phyloP scores from a whole-genome alignment of 345 rosid species.

The Streptanthus diversifolius region DNA sequence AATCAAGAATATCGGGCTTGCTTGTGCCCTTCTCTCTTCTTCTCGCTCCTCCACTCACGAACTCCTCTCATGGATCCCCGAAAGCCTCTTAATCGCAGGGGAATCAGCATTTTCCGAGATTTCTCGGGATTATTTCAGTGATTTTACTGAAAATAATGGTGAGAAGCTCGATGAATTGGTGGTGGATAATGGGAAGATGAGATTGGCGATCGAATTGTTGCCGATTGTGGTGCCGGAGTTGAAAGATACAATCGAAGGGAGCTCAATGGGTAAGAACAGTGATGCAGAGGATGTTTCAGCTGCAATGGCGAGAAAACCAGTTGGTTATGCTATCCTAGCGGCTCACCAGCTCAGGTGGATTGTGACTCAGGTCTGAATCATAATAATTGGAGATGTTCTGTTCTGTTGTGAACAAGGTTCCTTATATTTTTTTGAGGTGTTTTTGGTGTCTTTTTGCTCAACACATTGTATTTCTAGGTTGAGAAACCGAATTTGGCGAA shows the following conservation, averaged over 20 bases:
- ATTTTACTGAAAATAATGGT: conserved; percentile 25
- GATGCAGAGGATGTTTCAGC: conserved; percentile 56
- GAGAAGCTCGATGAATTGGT: conserved; percentile 33
- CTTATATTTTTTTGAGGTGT: not conserved
- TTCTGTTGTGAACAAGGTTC: not conserved
- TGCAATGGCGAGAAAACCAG: conserved; percentile 65
- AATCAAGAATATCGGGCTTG: conserved; percentile 53
- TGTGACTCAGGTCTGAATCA: conserved; percentile 57
- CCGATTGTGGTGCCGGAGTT: conserved; percentile 52
- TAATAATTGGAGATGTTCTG: not conserved
- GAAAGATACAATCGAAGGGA: conserved; percentile 61
- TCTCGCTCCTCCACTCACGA: conserved; percentile 53
- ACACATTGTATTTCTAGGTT: conserved; percentile 39
- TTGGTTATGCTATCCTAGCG: conserved; percentile 58
- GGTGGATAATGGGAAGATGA: conserved; percentile 28
- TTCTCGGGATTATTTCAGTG: conserved; percentile 35
- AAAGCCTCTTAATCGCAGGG: conserved; percentile 31
- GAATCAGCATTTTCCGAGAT: conserved; percentile 41
- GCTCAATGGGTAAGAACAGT: conserved; percentile 51
- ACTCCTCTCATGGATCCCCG: conserved; percentile 70
- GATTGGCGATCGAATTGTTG: conserved; percentile 50
- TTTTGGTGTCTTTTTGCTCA: not conserved
- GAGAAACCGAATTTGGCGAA: conserved; percentile 54
- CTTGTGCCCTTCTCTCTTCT: conserved; percentile 61
- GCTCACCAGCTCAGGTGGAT: conserved; percentile 87